A percentile compares a stretch with the other conserved stretches of the same genome.
Conservation (phyloP, 2,329 filamentous ascomycete species). For the Scedosporium dehoogii region DNA sequence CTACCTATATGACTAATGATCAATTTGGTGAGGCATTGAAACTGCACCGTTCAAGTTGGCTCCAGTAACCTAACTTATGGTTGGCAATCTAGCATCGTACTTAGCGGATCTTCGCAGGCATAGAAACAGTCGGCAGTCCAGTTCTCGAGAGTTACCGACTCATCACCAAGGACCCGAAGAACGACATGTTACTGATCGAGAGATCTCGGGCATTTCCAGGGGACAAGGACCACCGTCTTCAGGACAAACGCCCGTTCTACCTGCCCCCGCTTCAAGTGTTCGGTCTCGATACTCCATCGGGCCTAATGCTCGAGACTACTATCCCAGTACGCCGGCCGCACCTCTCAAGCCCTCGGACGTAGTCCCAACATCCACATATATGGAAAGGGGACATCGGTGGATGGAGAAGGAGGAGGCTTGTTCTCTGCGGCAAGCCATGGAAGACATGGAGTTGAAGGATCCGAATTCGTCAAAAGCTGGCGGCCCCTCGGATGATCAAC, state of each 20-base stretch:
- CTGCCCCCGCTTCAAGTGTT: slow-evolving; percentile 24
- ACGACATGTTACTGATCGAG: background rate
- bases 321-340: slow-evolving; percentile 28
- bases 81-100: slow-evolving; percentile 8
- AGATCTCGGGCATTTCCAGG: background rate
- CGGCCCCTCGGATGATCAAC: slow-evolving; percentile 44
- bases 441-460: slow-evolving; percentile 54
- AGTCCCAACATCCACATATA: slow-evolving; percentile 58
- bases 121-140: slow-evolving; percentile 2
- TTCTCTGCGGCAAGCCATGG: slow-evolving; percentile 61
- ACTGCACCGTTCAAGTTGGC: slow-evolving; percentile 1
- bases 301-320: slow-evolving; percentile 40
- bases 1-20: slow-evolving; percentile 56
- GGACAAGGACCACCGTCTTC: background rate
- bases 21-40: slow-evolving; percentile 45
- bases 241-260: slow-evolving; percentile 9
- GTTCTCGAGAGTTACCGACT: background rate
- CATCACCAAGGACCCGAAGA: background rate
- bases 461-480: slow-evolving; percentile 9
- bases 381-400: slow-evolving; percentile 65
- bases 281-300: slow-evolving; percentile 40
- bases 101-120: slow-evolving; percentile 12
- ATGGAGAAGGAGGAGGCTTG: slow-evolving; percentile 72
- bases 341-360: slow-evolving; percentile 49
- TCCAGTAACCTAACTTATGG: background rate